Base-by-base conservation (phyloP, 164 flowering plant species). In the Vitis rupestris region DNA sequence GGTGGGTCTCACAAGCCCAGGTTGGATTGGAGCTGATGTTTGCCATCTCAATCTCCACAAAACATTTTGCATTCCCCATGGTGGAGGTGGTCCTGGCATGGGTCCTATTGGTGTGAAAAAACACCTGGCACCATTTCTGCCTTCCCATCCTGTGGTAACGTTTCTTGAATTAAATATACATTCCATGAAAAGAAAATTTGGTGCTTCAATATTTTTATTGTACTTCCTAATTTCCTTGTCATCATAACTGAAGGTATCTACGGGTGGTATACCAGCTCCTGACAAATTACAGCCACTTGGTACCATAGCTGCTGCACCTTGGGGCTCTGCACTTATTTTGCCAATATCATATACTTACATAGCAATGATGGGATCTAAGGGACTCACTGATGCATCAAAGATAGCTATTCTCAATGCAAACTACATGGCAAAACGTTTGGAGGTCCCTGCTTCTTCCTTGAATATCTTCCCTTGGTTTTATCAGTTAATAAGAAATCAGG, bases 61-160 rank as follows among this genome's bases (percentile, higher is more conserved):
- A 76, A 95, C 99, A 64, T 95, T 95, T 78, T 95, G 99, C 82
- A 93, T 95, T 75, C 99, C 99, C 0, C 99, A 95, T 80, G 99
- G 99, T 75, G 99, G 99, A 62, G 99, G 99, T 57, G 99, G 98
- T 70, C 99, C 98, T 59, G 99, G 99, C 52, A 95, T 95, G 98
- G 99, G 99, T 61, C 99, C 99, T 16, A 95, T 95, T 77, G 99
- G 99, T 68, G 99, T 95, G 80, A 95, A 95, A 88, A 90, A 93
- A 63, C 99, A 95, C 80, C 82, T 95, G 77, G 99, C 99, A 66
- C 97, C 99, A 50, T 95, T 82, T 76, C 77, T 95, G 67, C 99
- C 99, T 63, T 93, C 99, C 30, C 99, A 95, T 75, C 99, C 99
- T 66, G 99, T 95, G 97, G 99, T 95, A 90, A 37, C 0, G 44